Evolutionary conservation across 805 yeast species (phyloP).

Genomic region (Komagataella kurtzmanii): DNA sequence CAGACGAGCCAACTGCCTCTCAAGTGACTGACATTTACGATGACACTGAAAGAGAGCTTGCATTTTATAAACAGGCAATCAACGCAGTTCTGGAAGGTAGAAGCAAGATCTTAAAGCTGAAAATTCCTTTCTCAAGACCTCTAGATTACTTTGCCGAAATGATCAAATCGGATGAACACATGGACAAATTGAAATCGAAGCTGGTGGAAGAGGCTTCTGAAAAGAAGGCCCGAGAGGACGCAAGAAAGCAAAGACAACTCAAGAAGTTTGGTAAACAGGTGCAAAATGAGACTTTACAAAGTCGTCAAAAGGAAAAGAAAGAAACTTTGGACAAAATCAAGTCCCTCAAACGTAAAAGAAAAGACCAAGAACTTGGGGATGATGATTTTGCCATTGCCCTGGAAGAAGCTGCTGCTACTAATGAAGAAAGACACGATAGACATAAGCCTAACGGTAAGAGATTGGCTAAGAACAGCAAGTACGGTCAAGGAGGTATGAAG

Average conservation of each 20-base stretch:
- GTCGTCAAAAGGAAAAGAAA: constrained; percentile 84
- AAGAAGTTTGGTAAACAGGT: constrained; percentile 98
- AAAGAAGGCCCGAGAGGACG: constrained; percentile 86
- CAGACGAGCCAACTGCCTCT: constrained; percentile 44
- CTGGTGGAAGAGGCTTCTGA: constrained; percentile 62
- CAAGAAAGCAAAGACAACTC: constrained; percentile 85
- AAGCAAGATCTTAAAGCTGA: constrained; percentile 46
- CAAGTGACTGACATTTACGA: constrained; percentile 81
- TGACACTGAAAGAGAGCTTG: constrained; percentile 91
- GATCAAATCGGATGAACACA: constrained; percentile 96
- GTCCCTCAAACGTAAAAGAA: constrained; percentile 81
- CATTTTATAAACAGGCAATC: constrained; percentile 89
- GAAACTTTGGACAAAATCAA: constrained; percentile 85
- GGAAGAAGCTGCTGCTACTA: constrained; percentile 72
- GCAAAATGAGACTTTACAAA: constrained; percentile 84
- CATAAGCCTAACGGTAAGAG: constrained; percentile 51
- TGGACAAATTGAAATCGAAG: constrained; percentile 83
- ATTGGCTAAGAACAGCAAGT: constrained; percentile 57
- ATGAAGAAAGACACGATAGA: constrained; percentile 26
- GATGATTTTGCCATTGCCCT: constrained; percentile 84
- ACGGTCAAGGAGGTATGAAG: constrained; percentile 71
- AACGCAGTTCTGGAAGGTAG: constrained; percentile 71
- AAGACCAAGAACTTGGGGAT: constrained; percentile 52
- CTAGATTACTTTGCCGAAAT: constrained; percentile 95
- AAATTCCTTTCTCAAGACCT: constrained; percentile 87